Base-by-base conservation (phyloP, 148 eudicot genomes). In the Polygonum maritimum region DNA sequence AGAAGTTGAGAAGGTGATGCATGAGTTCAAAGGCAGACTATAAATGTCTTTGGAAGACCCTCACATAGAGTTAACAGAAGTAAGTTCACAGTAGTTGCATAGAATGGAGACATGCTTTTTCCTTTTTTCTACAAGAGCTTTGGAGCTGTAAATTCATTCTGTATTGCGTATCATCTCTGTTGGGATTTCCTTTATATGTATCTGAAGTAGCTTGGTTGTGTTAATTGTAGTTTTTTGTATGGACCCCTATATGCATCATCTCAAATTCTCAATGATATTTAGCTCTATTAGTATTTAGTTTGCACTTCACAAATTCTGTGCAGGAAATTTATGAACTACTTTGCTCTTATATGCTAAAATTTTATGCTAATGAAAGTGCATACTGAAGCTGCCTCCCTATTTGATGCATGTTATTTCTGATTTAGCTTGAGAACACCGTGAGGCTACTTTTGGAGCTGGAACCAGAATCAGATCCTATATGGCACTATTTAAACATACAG, bases 1-100 rank as follows among this genome's bases (percentile, higher is more conserved):
- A 85, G 99, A 92, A 87, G 96, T 95, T 74, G 99, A 95, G 76
- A 92, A 95, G 83, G 94, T 95, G 31, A 89, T 92, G 96, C 92
- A 88, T 44, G 97, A 95, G 82, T 95, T 95, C 75, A 95, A 89
- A 89, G 91, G 94, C 74, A 90, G 87, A 74, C 89, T 95, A 67
- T 90, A 89, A 88, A 92, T 83, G 84, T 85, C 99, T 75, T 84
- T 95, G 97, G 99, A 92, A 86, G 99, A 95, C 82, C 99, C 97
- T 47, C 86, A 85, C 36, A 86, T 95, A 76, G 92, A 95, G 81
- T 84, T 92, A 74, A 85, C 97, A 78, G 86, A 81, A 80, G 99
- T 91, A 84, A 86, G 90, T 75, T 78, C 45, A 44, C 79, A 48
- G 39, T 71, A 21, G 39, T 55, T 19, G 69, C 69, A 58, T 58